Evolutionary conservation across 75 land plant genomes (phyloP), one percentile per base, ranked within the genome.

Genomic region (Adiantum capillusveneris): DNA sequence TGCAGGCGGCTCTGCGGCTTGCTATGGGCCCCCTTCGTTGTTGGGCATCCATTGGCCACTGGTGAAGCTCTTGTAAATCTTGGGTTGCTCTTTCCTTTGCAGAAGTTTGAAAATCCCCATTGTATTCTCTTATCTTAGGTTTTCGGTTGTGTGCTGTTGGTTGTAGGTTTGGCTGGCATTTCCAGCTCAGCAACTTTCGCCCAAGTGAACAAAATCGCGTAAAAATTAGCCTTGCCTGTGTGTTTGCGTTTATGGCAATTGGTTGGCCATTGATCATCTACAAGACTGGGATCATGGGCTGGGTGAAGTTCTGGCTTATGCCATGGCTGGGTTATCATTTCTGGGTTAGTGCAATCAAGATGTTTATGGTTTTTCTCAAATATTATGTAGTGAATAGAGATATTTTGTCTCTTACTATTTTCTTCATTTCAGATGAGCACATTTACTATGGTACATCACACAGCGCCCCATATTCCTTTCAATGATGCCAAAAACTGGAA

Each of bases 321-420:
- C 97, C 97, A 28, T 92, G 97, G 97, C 62, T 92, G 43, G 97
- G 86, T 16, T 92, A 84, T 73, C 97, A 92, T 58, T 92, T 92
- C 48, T 92, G 97, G 97, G 97, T 91, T 81, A 53, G 58, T 12
- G 7, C 19, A 41, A 1, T n/a, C n/a, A n/a, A 14, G 34, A 3
- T 60, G 62, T 60, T 2, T 9, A 19, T 50, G 44, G 36, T 34
- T 25, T 13, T 55, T 24, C n/a, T n/a, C n/a, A n/a, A 25, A 16
- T 7, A 18, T 29, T 2, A 6, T 5, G 16, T 3, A 26, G 16
- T 1, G 28, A 24, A 26, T 21, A 2, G 9, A 24, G 22, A 24
- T 27, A 6, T 29, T 2, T 54, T 11, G 17, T 25, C 22, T 7
- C 6, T 2, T 54, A 5, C 7, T 25, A 27, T 54, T 2, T 18